Evolutionary conservation across 2,329 filamentous ascomycete genomes (phyloP).

Genomic region (Penicillium janthinellum): DNA sequence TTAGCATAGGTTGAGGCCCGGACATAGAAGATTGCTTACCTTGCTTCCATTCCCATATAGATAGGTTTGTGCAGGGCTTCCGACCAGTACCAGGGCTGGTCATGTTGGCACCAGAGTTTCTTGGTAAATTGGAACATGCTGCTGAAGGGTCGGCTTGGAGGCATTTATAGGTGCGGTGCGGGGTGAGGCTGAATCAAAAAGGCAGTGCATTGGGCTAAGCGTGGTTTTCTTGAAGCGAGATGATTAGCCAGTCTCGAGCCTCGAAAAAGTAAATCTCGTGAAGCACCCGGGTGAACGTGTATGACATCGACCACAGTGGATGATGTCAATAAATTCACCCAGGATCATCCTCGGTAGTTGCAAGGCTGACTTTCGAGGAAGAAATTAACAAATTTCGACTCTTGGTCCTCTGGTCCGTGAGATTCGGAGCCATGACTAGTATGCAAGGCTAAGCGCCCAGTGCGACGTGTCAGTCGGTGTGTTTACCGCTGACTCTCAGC

Average conservation of each 20-base stretch:
- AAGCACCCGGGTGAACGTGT: not conserved
- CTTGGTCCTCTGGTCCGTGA: not conserved
- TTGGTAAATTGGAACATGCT: not conserved
- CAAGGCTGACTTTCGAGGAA: not conserved
- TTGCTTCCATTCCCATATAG: not conserved
- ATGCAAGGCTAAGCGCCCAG: not conserved
- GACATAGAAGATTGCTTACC: not conserved
- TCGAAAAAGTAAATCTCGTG: not conserved
- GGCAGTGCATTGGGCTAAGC: not conserved
- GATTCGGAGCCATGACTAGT: not conserved
- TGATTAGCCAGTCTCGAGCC: not conserved
- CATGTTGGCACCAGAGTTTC: not conserved
- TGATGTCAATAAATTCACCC: not conserved
- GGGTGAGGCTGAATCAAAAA: slow-evolving; percentile 1
- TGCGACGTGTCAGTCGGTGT: not conserved
- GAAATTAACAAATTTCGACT: too few relatives aligned
- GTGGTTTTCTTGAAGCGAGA: not conserved
- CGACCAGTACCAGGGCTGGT: not conserved
- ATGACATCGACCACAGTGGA: not conserved
- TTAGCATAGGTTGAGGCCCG: not conserved
- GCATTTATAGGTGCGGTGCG: not conserved
- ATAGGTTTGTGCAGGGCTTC: not conserved
- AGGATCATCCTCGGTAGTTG: not conserved
- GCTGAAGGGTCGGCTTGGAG: not conserved
- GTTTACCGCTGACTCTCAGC: not conserved